phyloP scores from a whole-genome alignment of 2,329 filamentous ascomycete species.

The Tolypocladium amazonense region DNA sequence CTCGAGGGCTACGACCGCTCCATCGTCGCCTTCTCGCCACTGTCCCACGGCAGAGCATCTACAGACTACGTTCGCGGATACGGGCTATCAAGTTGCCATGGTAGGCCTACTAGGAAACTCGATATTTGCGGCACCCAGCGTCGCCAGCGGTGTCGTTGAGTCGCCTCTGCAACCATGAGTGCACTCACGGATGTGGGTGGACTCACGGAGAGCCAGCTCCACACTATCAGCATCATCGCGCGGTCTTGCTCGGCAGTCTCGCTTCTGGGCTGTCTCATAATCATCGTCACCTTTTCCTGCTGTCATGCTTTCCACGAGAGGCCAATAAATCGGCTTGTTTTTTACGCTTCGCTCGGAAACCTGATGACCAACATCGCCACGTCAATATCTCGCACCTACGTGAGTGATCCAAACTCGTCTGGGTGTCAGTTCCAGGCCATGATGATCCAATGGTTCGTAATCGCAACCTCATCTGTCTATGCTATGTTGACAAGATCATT shows the following conservation, averaged over 20 bases:
- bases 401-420: slow-evolving; percentile 35
- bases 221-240: slow-evolving; percentile 48
- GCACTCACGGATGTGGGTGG: too few relatives aligned
- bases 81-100: not conserved
- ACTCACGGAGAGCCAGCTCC: not conserved
- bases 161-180: not conserved
- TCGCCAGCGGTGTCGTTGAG: not conserved
- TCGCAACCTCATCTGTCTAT: not conserved
- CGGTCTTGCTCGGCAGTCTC: slow-evolving; percentile 61
- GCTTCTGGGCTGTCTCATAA: slow-evolving; percentile 58
- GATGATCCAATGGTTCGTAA: slow-evolving; percentile 50
- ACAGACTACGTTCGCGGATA: not conserved
- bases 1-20: not conserved
- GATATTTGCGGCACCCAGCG: not conserved
- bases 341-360: slow-evolving; percentile 76
- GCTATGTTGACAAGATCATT: not conserved
- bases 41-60: not conserved
- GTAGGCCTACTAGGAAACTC: too few relatives aligned
- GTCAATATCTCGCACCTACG: slow-evolving; percentile 55
- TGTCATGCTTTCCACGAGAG: slow-evolving; percentile 61
- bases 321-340: slow-evolving; percentile 77
- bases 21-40: not conserved
- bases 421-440: slow-evolving; percentile 67
- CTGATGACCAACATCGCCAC: slow-evolving; percentile 68
- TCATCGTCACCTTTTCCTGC: slow-evolving; percentile 59